Percentiles rank a stretch among this genome's conserved stretches.
phyloP scores from a whole-genome alignment of 163 green algal species.

The Chlamydomonas reinhardtii region DNA sequence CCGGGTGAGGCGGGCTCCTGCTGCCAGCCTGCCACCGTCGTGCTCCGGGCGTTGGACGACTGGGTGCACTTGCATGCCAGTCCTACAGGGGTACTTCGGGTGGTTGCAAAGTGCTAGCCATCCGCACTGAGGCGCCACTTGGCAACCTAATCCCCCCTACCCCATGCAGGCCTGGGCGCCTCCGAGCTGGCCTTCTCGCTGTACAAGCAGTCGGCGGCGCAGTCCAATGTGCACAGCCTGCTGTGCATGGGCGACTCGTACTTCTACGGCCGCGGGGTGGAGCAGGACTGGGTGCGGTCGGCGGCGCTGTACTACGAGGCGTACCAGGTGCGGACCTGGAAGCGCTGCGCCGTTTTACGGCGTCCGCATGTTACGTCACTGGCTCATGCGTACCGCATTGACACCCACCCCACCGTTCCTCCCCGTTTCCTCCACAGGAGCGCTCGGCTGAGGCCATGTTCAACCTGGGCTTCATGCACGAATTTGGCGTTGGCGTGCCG shows the following conservation, averaged over 20 bases:
- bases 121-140: too few relatives aligned
- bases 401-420: too few relatives aligned
- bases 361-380: too few relatives aligned
- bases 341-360: too few relatives aligned
- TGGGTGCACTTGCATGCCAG: too few relatives aligned
- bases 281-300: constrained; percentile 75
- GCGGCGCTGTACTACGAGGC: constrained; percentile 81
- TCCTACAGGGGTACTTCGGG: too few relatives aligned
- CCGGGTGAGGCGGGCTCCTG: background rate
- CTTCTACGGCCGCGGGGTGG: constrained; percentile 77
- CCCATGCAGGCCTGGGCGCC: background rate
- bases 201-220: constrained; percentile 72
- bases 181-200: constrained; percentile 31
- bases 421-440: constrained; percentile 38
- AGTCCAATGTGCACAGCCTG: constrained; percentile 85
- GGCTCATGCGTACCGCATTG: too few relatives aligned
- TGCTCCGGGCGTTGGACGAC: too few relatives aligned
- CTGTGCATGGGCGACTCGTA: constrained; percentile 88
- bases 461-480: constrained; percentile 96
- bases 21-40: too few relatives aligned
- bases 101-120: too few relatives aligned
- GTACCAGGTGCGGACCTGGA: constrained; percentile 57
- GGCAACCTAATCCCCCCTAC: too few relatives aligned
- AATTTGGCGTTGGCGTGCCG: constrained; percentile 90
- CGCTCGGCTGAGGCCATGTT: constrained; percentile 88